phyloP scores from a whole-genome alignment of 805 yeast genomes.

The Candida ascalaphidarum region DNA sequence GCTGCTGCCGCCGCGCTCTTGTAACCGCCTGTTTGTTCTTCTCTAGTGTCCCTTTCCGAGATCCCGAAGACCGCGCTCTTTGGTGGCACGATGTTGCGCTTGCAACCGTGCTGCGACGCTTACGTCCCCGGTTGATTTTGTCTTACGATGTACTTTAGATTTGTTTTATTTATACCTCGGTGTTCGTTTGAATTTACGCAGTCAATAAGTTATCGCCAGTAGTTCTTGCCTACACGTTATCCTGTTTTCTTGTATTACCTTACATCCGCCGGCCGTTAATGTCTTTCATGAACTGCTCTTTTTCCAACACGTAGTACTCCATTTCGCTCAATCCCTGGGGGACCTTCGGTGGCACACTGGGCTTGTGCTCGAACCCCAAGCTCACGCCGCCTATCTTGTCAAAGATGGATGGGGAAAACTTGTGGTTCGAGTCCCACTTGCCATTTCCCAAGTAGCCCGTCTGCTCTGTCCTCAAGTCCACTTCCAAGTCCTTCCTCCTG shows the following conservation, averaged over 20 bases:
- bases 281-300: conserved; percentile 29
- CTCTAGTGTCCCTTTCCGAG: too few species aligned
- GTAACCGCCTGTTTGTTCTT: not conserved
- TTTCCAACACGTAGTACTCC: conserved; percentile 34
- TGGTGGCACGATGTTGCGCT: too few species aligned
- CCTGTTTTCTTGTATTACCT: not conserved
- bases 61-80: too few species aligned
- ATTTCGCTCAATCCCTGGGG: conserved; percentile 32
- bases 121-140: not conserved
- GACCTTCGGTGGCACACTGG: conserved; percentile 35
- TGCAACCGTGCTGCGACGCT: too few species aligned
- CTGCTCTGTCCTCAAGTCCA: conserved; percentile 20
- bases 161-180: not conserved
- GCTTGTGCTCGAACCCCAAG: conserved; percentile 19
- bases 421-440: conserved; percentile 8
- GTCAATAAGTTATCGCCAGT: too few species aligned
- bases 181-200: conserved; percentile 1
- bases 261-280: conserved; percentile 24
- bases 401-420: conserved; percentile 28
- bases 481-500: conserved; percentile 8
- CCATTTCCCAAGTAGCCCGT: conserved; percentile 38
- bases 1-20: conserved; percentile 21
- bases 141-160: not conserved
- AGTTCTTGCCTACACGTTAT: conserved; percentile 1
- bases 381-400: conserved; percentile 19